A percentile compares a stretch with the other conserved stretches of the same genome.
Conservation (phyloP, 129 eudicot species). For the Kitagawia praeruptora region DNA sequence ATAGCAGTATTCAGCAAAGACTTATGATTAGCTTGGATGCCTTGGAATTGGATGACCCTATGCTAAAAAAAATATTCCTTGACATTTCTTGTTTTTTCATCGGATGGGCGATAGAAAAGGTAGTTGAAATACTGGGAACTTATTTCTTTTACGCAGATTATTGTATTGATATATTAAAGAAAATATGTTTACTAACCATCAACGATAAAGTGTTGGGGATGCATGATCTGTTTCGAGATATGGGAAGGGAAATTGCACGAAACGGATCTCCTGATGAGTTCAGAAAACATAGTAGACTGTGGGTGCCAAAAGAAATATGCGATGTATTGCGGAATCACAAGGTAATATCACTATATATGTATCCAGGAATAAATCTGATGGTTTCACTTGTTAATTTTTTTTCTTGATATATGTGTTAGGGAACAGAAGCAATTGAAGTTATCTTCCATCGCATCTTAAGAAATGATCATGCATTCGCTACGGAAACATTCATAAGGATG, state of each 20-base stretch:
- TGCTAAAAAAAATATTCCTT: too few species aligned
- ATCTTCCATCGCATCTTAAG: background rate
- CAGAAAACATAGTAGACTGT: conserved; percentile 23
- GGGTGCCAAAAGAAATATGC: conserved; percentile 20
- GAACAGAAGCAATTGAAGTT: conserved; percentile 26
- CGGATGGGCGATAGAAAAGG: background rate
- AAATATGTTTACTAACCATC: conserved; percentile 12
- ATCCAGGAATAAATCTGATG: background rate
- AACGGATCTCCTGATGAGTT: conserved; percentile 15
- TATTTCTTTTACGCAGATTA: conserved; percentile 14
- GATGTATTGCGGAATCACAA: conserved; percentile 16
- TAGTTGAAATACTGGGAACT: conserved; percentile 9
- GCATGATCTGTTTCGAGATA: conserved; percentile 31
- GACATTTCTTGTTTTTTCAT: too few species aligned
- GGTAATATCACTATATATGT: conserved; percentile 7
- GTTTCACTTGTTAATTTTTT: background rate
- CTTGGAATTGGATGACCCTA: too few species aligned
- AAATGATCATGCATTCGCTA: background rate
- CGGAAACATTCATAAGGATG: conserved; percentile 16
- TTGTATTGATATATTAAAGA: conserved; percentile 16
- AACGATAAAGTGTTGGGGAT: conserved; percentile 7
- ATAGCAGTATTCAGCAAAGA: too few species aligned
- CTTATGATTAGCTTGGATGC: too few species aligned
- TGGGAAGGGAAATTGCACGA: conserved; percentile 25
- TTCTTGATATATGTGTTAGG: conserved; percentile 7